A percentile compares a stretch with the other conserved stretches of the same genome.
These are phyloP conservation scores for Jamesozyma spencerorum DNA, from an alignment of 805 yeast species.

Conservation along the genomic window DNA sequence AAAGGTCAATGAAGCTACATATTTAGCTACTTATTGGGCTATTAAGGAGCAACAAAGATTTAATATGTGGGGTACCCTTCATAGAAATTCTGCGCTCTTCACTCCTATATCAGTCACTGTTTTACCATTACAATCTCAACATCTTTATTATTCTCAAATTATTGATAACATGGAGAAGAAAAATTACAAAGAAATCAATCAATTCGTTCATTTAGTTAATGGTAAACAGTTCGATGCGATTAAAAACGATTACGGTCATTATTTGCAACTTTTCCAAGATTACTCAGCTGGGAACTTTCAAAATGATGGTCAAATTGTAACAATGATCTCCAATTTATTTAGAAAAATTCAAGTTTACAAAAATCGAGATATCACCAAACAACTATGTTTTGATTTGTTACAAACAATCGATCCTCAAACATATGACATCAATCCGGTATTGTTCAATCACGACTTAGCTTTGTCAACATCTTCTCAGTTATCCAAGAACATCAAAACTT, in stretches of 20 bases:
- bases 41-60: slow-evolving; percentile 39
- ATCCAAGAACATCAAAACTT: slow-evolving; percentile 35
- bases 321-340: slow-evolving; percentile 37
- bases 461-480: slow-evolving; percentile 38
- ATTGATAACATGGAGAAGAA: slow-evolving; percentile 21
- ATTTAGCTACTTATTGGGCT: slow-evolving; percentile 41
- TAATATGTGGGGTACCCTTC: slow-evolving; percentile 36
- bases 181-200: slow-evolving; percentile 14
- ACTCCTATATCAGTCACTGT: slow-evolving; percentile 38
- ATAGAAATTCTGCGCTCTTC: slow-evolving; percentile 25
- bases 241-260: slow-evolving; percentile 23
- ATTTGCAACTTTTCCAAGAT: slow-evolving; percentile 41
- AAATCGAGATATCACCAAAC: slow-evolving; percentile 40
- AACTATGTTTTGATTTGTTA: slow-evolving; percentile 45
- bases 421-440: slow-evolving; percentile 4
- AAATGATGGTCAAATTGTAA: slow-evolving; percentile 38
- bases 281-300: slow-evolving; percentile 46
- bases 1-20: slow-evolving; percentile 20
- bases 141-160: slow-evolving; percentile 29
- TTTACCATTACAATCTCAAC: slow-evolving; percentile 34
- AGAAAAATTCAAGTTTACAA: slow-evolving; percentile 19
- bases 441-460: slow-evolving; percentile 26
- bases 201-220: slow-evolving; percentile 22
- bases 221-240: slow-evolving; percentile 5
- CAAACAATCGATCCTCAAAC: slow-evolving; percentile 22